Conservation (phyloP, 345 rosid genomes). For the thale cress (Arabidopsis thaliana) region TAIR10.1 NC_003071.7:19507001-19507500, state of each 20-base stretch:
- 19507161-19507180: conserved; percentile 31
- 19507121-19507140: conserved; percentile 18
- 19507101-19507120: conserved; percentile 10
- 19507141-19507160: conserved; percentile 29
- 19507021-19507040: conserved; percentile 38
- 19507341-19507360: not conserved
- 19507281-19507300: conserved; percentile 1
- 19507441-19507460: not conserved
- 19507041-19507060: conserved; percentile 18
- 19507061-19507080: not conserved
- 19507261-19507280: conserved; percentile 15
- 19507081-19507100: not conserved
- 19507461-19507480: not conserved
- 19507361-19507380: not conserved
- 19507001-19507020: conserved; percentile 38
- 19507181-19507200: conserved; percentile 40
- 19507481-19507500: not conserved
- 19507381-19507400: too few relatives aligned
- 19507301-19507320: conserved; percentile 18
- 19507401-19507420: not conserved
- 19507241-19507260: not conserved
- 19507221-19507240: not conserved
- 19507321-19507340: conserved; percentile 1
- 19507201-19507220: conserved; percentile 12
- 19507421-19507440: not conserved